phyloP scores from a whole-genome alignment of 176 grass and related monocot genomes.

The Triticum monococcum region DNA sequence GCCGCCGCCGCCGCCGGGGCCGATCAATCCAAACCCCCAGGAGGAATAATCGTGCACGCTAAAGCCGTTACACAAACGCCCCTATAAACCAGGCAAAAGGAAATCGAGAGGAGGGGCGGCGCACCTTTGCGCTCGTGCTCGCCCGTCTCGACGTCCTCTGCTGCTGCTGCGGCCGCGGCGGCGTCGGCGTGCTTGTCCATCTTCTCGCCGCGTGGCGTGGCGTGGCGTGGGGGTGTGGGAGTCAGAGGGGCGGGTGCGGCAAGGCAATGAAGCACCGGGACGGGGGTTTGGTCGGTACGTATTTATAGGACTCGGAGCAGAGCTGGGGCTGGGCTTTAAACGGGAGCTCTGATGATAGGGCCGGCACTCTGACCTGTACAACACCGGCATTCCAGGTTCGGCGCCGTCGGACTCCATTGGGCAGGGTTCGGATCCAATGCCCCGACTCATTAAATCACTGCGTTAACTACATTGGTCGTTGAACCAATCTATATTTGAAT shows the following conservation, averaged over 20 bases:
- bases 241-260: not conserved
- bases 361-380: not conserved
- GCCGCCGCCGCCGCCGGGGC: not conserved
- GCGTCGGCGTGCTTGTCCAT: slow-evolving; percentile 47
- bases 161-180: not conserved
- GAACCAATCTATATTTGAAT: too few species aligned
- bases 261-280: slow-evolving; percentile 17
- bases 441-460: not conserved
- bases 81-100: not conserved
- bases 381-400: not conserved
- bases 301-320: slow-evolving; percentile 33
- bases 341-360: not conserved
- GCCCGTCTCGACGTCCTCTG: slow-evolving; percentile 48
- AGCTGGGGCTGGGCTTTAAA: not conserved
- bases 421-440: slow-evolving; percentile 1
- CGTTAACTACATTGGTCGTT: not conserved
- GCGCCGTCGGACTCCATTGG: not conserved
- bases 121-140: slow-evolving; percentile 71
- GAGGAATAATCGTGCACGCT: not conserved
- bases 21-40: not conserved
- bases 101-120: not conserved
- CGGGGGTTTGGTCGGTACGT: slow-evolving; percentile 30
- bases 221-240: slow-evolving; percentile 29
- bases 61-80: not conserved
- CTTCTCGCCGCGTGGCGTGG: not conserved